Evolutionary conservation across 192 early-diverging fungal species (phyloP), one percentile per base, ranked within the genome.

Genomic region (Umbelopsis sp.): DNA sequence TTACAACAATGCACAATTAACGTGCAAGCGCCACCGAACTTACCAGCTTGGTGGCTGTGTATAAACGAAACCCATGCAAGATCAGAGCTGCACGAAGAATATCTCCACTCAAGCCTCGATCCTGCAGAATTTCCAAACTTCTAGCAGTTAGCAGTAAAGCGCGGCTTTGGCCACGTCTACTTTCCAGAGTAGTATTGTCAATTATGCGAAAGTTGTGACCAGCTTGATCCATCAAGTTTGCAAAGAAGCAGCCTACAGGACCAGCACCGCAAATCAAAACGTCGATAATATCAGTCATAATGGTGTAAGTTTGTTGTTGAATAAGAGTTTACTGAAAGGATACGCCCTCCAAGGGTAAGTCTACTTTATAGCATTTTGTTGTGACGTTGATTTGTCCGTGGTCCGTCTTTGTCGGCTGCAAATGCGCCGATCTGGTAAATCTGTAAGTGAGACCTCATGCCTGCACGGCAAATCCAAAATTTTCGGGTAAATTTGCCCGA

Each of bases 181-280:
- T 46, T 7, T 27, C 25, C 1, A 64, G 1, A 4, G 55, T 35
- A 1, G 21, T 68, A 16, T 45, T 52, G 48, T 74, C 72, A 6
- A 74, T 33, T 21, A 67, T n/a, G 33, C 48, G 58, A 46, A 68
- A 55, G 8, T 67, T 50, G 41, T 74, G 72, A 1, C 72, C 72
- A 18, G 44, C 25, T 35, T 46, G 61, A 4, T 55, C 58, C 48
- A 74, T 68, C 23, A 64, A 22, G 13, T 74, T 69, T 7, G 67
- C 67, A 51, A 74, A 64, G 2, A 65, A 74, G 3, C 46, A 55
- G 48, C 72, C 72, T 15, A 74, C 72, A 2, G 72, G 72, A 20
- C 72, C 72, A 16, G 72, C 72, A 18, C 72, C 72, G 33, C 67
- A 64, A n/a, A 74, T 52, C 53, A 74, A n/a, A n/a, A 74, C 47